Conservation (phyloP, 1,284 basidiomycete species). For the Lentinula novae-zelandiae region DNA sequence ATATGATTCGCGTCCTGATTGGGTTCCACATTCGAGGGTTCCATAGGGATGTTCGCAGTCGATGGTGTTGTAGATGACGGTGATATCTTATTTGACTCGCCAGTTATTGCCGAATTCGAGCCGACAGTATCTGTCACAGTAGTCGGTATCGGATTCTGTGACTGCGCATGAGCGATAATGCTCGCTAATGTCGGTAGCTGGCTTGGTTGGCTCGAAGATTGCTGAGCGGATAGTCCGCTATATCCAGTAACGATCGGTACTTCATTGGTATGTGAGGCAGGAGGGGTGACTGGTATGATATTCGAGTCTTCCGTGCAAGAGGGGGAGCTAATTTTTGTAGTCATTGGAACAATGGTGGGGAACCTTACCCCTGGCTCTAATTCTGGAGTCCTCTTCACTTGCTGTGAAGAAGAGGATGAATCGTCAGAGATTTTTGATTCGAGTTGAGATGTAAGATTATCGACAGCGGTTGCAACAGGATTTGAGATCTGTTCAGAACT, state of each 20-base stretch:
- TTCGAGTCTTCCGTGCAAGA: neutral
- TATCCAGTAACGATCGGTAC: neutral
- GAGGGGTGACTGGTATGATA: conserved; percentile 13
- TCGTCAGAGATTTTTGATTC: neutral
- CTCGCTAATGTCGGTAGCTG: conserved; percentile 61
- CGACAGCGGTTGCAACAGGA: neutral
- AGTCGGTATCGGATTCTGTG: conserved; percentile 16
- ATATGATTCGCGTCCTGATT: too few species aligned
- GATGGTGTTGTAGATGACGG: neutral
- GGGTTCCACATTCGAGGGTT: too few species aligned
- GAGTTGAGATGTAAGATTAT: neutral
- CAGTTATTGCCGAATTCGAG: neutral
- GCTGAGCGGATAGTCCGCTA: neutral
- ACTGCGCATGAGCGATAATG: conserved; percentile 61
- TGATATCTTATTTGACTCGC: neutral
- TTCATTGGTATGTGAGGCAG: neutral
- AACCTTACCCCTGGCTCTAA: neutral
- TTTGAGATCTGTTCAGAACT: neutral
- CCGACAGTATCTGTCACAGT: neutral
- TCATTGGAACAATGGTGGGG: neutral
- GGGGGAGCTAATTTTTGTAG: neutral
- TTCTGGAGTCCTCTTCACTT: neutral
- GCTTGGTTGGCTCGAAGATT: neutral
- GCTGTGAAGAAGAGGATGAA: neutral
- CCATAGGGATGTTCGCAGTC: neutral